Evolutionary conservation across 2,329 filamentous ascomycete genomes (phyloP), one percentile per base, ranked within the genome.

Genomic region (Onygenales sp.): DNA sequence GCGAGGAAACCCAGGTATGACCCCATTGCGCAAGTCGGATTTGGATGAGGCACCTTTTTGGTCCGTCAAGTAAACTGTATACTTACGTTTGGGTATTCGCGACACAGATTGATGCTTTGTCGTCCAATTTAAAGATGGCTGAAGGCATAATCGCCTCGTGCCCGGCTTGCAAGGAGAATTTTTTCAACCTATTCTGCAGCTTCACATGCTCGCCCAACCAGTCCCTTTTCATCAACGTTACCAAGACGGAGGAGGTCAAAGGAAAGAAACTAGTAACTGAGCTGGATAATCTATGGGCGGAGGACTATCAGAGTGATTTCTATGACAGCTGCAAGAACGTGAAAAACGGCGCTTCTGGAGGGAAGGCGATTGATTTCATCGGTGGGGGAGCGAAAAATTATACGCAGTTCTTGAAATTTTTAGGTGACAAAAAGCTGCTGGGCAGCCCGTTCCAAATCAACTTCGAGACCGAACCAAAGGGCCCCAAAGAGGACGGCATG

Each of bases 361-460:
- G 88, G 56, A 90, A 86, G 63, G 93, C 92, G 13, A 98, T 98
- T 81, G 86, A 92, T 62, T 84, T 98, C 62, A 97, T 98, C 56
- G 94, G 93, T 34, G 93, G 93, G 13, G 91, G 92, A 13, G 93
- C 93, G 10, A 92, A 91, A 70, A 88, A 96, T 67, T 94, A 92
- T 68, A 82, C 83, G 0, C 81, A 87, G 42, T 87, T 98, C 61
- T 74, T 98, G 60, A 92, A 91, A 64, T 98, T 97, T 62, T 73
- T 98, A 36, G 93, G 93, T 13, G 85, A 95, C 68, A 92, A 95
- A 75, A 94, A 94, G 68, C 79, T 92, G 21, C 63, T 82, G 34
- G 94, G 94, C 3, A 97, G 92, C 53, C 93, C 93, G 0, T 98
- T 98, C 70, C 93, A 98, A 74, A 96, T 98, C 74, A 94, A 98